Evolutionary conservation across 805 yeast genomes (phyloP), one percentile per base, ranked within the genome.

Genomic region (Yarrowia sp.): DNA sequence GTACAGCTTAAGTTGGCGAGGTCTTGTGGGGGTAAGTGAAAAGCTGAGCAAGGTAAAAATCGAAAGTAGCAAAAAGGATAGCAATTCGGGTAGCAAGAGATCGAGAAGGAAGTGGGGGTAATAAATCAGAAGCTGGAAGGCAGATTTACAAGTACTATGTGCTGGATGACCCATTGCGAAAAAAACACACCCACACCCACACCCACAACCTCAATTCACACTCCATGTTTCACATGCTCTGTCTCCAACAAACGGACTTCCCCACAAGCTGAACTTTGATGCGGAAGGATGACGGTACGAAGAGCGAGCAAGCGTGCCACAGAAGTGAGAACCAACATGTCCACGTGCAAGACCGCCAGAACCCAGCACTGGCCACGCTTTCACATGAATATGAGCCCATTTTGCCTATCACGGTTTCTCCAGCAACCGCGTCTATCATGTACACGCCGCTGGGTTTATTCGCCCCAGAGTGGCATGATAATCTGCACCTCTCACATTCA

Each of bases 401-500:
- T 55, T 30, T 55, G 46, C 12, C 9, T 4, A 19, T 24, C 46
- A 24, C 24, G 13, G 3, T 39, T 30, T 40, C 38, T 14, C 36
- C 43, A n/a, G 20, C 36, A 9, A 30, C 61, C n/a, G 61, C 61
- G 44, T 55, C 46, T 20, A 15, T 39, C 33, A 55, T 40, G 61
- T 55, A 55, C 46, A 39, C 61, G 34, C 36, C 33, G 60, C 60
- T 39, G 46, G 46, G 61, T 39, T 55, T 55, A 52, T 40, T 6
- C 61, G 12, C 61, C 14, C 61, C 46, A 39, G 60, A 53, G 61
- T 55, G 61, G 61, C 61, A 55, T 55, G 61, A 55, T 55, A 40
- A 39, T 55, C 61, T 55, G 61, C 61, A 55, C 46, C 61, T 39
- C 61, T 15, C 61, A 55, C 61, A 55, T 55, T 55, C 61, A 55